Conservation (phyloP, 768 basidiomycete genomes). For the Auricularia auricula-judae region DNA sequence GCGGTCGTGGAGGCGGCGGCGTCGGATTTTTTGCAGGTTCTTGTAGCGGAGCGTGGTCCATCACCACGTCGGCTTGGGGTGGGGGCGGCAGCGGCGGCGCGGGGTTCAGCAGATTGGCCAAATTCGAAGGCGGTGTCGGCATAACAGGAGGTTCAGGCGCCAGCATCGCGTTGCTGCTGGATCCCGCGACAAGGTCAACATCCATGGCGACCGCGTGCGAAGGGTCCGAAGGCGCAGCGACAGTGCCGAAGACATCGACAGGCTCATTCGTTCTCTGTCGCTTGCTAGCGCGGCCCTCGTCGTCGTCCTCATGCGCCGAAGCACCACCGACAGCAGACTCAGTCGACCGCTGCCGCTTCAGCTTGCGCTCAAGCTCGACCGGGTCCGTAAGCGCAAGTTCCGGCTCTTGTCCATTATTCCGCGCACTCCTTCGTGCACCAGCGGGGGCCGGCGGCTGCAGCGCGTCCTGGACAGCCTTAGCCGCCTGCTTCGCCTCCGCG, state of each 20-base stretch:
- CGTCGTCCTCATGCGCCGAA: constrained; percentile 31
- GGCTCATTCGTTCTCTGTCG: constrained; percentile 28
- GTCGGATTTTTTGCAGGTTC: constrained; percentile 1
- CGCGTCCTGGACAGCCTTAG: constrained; percentile 17
- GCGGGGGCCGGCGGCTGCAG: constrained; percentile 30
- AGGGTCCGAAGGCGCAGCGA: background rate
- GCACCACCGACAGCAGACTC: constrained; percentile 25
- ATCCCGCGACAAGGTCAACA: constrained; percentile 5
- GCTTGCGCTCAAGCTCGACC: constrained; percentile 55
- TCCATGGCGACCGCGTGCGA: constrained; percentile 15
- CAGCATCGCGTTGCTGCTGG: constrained; percentile 10
- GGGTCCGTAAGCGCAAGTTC: constrained; percentile 70
- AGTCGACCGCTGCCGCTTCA: constrained; percentile 61
- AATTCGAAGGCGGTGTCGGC: background rate
- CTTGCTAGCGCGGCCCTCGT: constrained; percentile 41
- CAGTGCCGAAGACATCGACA: background rate
- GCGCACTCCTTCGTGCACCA: constrained; percentile 58
- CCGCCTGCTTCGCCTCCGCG: constrained; percentile 21
- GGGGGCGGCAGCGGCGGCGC: background rate
- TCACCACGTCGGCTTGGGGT: background rate
- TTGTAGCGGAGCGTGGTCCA: constrained; percentile 4
- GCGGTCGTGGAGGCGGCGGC: constrained; percentile 14
- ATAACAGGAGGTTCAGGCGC: constrained; percentile 2
- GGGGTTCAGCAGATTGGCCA: background rate
- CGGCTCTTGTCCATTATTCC: constrained; percentile 59